Evolutionary conservation across 768 basidiomycete genomes (phyloP).

Genomic region (Boletus reticuloceps): DNA sequence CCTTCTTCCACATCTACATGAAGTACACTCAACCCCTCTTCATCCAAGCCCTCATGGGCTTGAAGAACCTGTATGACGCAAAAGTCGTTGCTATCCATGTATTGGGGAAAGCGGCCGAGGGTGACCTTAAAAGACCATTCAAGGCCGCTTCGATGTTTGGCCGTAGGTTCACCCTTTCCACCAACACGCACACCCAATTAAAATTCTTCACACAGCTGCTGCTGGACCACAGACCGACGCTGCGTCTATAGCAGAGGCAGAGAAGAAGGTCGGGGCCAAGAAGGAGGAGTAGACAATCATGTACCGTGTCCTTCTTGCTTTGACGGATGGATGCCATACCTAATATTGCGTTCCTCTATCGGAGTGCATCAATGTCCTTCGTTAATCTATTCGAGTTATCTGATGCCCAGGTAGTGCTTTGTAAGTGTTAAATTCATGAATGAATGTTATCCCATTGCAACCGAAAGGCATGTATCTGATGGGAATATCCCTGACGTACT

Average conservation of each 20-base stretch:
- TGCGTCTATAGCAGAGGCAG: constrained; percentile 83
- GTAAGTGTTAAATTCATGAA: no score
- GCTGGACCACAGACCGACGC: constrained; percentile 82
- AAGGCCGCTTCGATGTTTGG: constrained; percentile 76
- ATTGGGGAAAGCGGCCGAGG: constrained; percentile 73
- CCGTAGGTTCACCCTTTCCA: constrained; percentile 36
- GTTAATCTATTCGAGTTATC: constrained; percentile 10
- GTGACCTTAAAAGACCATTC: constrained; percentile 90
- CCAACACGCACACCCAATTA: background rate
- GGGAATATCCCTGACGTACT: no score
- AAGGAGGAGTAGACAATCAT: constrained; percentile 61
- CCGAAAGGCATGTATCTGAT: no score
- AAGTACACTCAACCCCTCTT: constrained; percentile 96
- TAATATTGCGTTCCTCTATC: background rate
- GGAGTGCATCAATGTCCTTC: constrained; percentile 6
- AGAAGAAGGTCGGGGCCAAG: constrained; percentile 78
- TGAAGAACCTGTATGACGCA: constrained; percentile 87
- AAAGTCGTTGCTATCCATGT: constrained; percentile 83
- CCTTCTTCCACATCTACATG: constrained; percentile 90
- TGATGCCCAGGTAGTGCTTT: no score
- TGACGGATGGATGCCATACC: constrained; percentile 18
- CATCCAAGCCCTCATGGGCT: constrained; percentile 92
- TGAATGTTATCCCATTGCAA: no score
- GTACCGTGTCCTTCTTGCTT: constrained; percentile 14
- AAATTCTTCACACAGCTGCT: constrained; percentile 34